Evolutionary conservation across 2,329 filamentous ascomycete species (phyloP), one percentile per base, ranked within the genome.

Genomic region (Dactylellina haptotyla): DNA sequence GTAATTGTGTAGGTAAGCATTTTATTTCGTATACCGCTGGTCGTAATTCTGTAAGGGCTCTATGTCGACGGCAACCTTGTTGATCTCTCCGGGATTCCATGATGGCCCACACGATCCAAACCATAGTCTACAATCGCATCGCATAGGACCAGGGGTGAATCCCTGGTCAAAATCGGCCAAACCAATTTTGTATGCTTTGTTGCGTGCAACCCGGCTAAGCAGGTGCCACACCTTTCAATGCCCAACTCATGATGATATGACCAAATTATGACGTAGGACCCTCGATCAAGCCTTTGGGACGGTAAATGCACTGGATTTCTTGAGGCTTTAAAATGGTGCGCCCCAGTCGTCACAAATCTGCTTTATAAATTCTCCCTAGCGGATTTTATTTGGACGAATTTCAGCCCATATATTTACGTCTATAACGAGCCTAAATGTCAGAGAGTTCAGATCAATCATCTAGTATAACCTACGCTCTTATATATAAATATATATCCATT

Each of bases 251-350:
- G 16, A 34, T 6, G n/a, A 18, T 32, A 67, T 67, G 53, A 67
- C 54, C 53, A 41, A 30, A 67, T 23, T 45, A 67, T 67, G 63
- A 67, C 63, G 63, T 67, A 58, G 54, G 2, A 5, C 10, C 48
- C 20, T 53, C 12, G 16, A 46, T 6, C n/a, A 4, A 20, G 12
- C 20, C 20, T 23, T 46, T 18, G 18, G 18, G 9, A 37, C 16
- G 4, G 5, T 20, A 20, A 6, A 10, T 46, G 2, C 23, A 18
- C 4, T 46, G 4, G 8, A 41, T 5, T 41, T n/a, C 18, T n/a
- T 41, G 18, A 41, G 37, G 5, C 18, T 16, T 14, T 41, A 16
- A 41, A 16, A 41, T n/a, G 14, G 14, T 41, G 14, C 37, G 37
- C 14, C 6, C 5, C 18, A 12, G 4, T 12, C 37, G 6, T 16